These are phyloP conservation scores for Pseudognaphalium luteoalbum DNA, from an alignment of 129 eudicot genomes.

Conservation along the genomic window DNA sequence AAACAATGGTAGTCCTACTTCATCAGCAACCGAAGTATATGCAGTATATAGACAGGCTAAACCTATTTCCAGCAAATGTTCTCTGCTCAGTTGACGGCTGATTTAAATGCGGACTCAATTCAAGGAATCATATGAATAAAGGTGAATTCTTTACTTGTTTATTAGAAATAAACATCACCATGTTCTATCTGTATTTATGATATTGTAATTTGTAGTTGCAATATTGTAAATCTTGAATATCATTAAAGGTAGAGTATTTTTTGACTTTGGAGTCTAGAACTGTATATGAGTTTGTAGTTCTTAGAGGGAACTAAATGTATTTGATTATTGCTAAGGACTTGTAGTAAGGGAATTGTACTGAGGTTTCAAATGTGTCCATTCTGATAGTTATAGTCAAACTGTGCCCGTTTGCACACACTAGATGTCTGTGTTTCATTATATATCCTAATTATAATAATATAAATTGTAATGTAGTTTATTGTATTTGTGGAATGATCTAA, in stretches of 20 bases:
- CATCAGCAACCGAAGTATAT: slow-evolving; percentile 56
- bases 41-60: slow-evolving; percentile 81
- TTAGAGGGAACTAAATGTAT: background rate
- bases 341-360: background rate
- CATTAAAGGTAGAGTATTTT: background rate
- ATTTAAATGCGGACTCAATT: slow-evolving; percentile 80
- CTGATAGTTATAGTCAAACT: slow-evolving; percentile 1
- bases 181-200: background rate
- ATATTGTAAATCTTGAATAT: background rate
- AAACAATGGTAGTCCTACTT: slow-evolving; percentile 48
- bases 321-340: too few relatives aligned
- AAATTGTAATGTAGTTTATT: too few relatives aligned
- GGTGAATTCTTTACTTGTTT: slow-evolving; percentile 38
- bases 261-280: background rate
- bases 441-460: too few relatives aligned
- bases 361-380: background rate
- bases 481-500: slow-evolving; percentile 78
- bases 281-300: background rate
- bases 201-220: background rate
- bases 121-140: slow-evolving; percentile 73
- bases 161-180: background rate
- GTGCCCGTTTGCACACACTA: background rate
- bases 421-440: background rate
- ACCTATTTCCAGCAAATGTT: slow-evolving; percentile 70
- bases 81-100: slow-evolving; percentile 24